These are phyloP conservation scores for Nigrospora sphaerica DNA, from an alignment of 2,329 filamentous ascomycete genomes.

Conservation along the genomic window DNA sequence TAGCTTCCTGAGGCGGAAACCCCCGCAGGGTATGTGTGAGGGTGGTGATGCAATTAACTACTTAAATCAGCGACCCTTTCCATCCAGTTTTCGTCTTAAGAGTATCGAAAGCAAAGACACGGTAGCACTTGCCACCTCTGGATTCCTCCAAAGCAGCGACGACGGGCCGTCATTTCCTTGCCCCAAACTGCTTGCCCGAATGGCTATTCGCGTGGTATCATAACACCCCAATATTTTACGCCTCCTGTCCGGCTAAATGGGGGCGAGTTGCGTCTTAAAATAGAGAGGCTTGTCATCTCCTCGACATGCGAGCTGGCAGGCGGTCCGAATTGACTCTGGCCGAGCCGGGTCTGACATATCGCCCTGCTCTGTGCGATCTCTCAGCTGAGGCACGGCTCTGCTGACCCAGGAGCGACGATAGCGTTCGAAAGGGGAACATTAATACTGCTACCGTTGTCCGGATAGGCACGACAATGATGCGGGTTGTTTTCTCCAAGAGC, in stretches of 20 bases:
- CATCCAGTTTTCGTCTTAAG: too few relatives aligned
- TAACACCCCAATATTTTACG: neutral
- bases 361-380: conserved; percentile 12
- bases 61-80: too few relatives aligned
- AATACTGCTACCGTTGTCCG: conserved; percentile 30
- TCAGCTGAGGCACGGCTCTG: conserved; percentile 21
- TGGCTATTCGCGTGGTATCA: conserved; percentile 2
- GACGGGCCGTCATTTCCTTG: too few relatives aligned
- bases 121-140: too few relatives aligned
- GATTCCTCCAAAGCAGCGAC: too few relatives aligned
- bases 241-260: neutral
- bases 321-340: conserved; percentile 14
- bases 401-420: conserved; percentile 23
- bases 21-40: too few relatives aligned
- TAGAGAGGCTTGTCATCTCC: conserved; percentile 7
- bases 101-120: too few relatives aligned
- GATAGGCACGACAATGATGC: conserved; percentile 33
- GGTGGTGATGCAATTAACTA: too few relatives aligned
- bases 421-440: conserved; percentile 33
- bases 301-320: conserved; percentile 15
- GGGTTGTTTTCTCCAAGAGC: conserved; percentile 27
- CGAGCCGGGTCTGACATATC: conserved; percentile 12
- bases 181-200: neutral
- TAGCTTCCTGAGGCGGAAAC: too few relatives aligned
- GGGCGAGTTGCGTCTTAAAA: neutral